A percentile compares a stretch with the other conserved stretches of the same genome.
phyloP scores from a whole-genome alignment of 345 rosid genomes.

The Populus davidiana region DNA sequence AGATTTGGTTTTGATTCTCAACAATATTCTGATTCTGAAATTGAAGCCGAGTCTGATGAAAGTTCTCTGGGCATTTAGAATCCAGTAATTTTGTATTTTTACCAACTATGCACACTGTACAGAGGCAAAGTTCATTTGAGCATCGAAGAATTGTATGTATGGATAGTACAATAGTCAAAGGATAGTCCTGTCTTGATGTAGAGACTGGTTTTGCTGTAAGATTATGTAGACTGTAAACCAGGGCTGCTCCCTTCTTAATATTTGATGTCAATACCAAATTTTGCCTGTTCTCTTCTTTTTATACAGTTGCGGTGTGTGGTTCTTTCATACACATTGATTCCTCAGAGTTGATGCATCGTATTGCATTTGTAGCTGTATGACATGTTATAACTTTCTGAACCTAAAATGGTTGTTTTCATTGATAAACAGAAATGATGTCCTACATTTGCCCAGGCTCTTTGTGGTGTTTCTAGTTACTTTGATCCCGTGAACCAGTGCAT shows the following conservation, averaged over 20 bases:
- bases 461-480: no score
- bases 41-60: slow-evolving; percentile 14
- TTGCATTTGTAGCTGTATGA: neutral
- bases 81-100: neutral
- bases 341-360: no score
- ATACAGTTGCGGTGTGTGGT: neutral
- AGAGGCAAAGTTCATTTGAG: neutral
- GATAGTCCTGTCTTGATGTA: neutral
- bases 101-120: neutral
- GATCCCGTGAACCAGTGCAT: no score
- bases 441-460: no score
- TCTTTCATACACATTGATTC: neutral
- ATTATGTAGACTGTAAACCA: neutral
- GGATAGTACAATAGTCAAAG: neutral
- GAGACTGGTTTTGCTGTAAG: no score
- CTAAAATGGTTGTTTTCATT: neutral
- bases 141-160: neutral
- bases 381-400: neutral
- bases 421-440: no score
- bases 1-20: slow-evolving; percentile 42
- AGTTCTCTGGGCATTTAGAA: slow-evolving; percentile 3
- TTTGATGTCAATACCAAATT: neutral
- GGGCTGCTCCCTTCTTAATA: neutral
- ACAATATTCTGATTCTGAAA: slow-evolving; percentile 17
- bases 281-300: neutral